phyloP scores from a whole-genome alignment of 192 early-diverging fungal genomes.

The Mortierella alpina region DNA sequence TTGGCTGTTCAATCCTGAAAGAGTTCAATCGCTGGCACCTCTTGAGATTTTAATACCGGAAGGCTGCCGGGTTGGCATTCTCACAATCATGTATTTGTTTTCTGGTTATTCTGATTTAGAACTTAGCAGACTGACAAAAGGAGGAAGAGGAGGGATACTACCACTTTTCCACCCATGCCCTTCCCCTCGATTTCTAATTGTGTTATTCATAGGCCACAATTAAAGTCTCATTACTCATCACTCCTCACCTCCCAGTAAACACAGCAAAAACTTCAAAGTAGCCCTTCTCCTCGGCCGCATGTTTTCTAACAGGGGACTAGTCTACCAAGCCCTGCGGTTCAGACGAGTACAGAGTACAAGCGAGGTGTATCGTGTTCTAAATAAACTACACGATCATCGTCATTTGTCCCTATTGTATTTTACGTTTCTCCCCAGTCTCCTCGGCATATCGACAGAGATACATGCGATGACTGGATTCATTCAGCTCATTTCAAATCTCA shows the following conservation, averaged over 20 bases:
- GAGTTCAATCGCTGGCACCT: neutral
- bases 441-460: neutral
- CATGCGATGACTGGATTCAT: neutral
- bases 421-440: too few relatives aligned
- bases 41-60: neutral
- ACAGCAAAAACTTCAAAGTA: too few relatives aligned
- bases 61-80: neutral
- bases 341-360: too few relatives aligned
- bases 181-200: constrained; percentile 3
- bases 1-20: neutral
- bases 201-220: constrained; percentile 21
- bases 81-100: neutral
- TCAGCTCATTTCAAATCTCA: constrained; percentile 4
- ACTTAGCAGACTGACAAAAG: neutral
- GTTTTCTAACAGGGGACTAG: too few relatives aligned
- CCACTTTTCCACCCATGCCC: neutral
- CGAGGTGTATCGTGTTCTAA: too few relatives aligned
- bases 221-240: constrained; percentile 3
- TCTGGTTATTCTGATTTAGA: neutral
- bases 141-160: constrained; percentile 3
- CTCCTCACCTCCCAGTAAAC: neutral
- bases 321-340: too few relatives aligned
- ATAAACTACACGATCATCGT: neutral
- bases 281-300: too few relatives aligned
- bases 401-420: constrained; percentile 5